Evolutionary conservation across 257 asterid species (phyloP), one percentile per base, ranked within the genome.

Genomic region (Capsicum baccatum): DNA sequence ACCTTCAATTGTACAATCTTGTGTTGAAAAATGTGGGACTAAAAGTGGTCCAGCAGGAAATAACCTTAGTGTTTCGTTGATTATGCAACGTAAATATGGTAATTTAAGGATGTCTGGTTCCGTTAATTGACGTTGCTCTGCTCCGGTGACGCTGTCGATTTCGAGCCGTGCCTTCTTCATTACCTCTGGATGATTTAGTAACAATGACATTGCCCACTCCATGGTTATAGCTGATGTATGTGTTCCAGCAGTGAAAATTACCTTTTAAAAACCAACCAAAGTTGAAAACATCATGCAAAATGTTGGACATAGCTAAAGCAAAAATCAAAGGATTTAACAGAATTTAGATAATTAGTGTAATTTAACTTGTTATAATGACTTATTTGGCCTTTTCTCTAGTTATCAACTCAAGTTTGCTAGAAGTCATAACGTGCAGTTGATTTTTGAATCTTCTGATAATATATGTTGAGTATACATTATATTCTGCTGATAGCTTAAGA

Each of bases 131-230:
- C 86, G 89, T 3, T 39, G 44, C 44, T n/a, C 60, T 1, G 9
- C 54, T 26, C 89, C 92, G 5, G 89, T 79, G 0, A 6, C 11
- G n/a, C 2, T 62, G 26, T 87, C 86, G 6, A 89, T 73, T 83
- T 91, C 92, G 12, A 19, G 8, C 71, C 21, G 19, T 0, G 88
- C 88, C 81, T 79, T 88, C 6, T 68, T 44, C 50, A 84, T 19
- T 19, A 81, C 78, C 14, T 86, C 85, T 0, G 92, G 91, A 52
- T 85, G 79, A 83, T 88, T 91, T 19, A 91, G 85, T 35, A 91
- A 37, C 3, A 88, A 84, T 59, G 93, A 68, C 56, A 91, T 83
- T n/a, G 90, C 91, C 94, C 91, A 89, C 50, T 91, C 92, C 82
- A 86, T 52, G 0, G 94, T 87, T 10, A 83, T 70, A 12, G 90